phyloP scores from a whole-genome alignment of 2,329 filamentous ascomycete genomes.

The Ophiocordyceps camponoti-rufipedis region DNA sequence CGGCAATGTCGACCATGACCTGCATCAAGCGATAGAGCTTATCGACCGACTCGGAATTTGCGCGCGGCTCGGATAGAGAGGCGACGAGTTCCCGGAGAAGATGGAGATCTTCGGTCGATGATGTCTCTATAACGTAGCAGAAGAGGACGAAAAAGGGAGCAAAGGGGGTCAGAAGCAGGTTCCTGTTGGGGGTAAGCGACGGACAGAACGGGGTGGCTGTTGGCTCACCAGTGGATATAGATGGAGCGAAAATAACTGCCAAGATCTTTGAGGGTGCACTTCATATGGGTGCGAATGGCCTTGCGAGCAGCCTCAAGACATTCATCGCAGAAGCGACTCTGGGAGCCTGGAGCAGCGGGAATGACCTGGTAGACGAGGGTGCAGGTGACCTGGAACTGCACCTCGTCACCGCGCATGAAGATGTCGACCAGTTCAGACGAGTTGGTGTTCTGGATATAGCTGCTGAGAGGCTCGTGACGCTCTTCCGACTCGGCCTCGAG shows the following conservation, averaged over 20 bases:
- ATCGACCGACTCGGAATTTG: slow-evolving; percentile 37
- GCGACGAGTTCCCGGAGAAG: slow-evolving; percentile 36
- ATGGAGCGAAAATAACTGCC: slow-evolving; percentile 23
- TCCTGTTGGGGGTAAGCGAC: slow-evolving; percentile 17
- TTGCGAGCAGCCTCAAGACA: slow-evolving; percentile 31
- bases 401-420: slow-evolving; percentile 26
- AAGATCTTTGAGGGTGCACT: slow-evolving; percentile 24
- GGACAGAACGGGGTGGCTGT: neutral
- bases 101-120: slow-evolving; percentile 30
- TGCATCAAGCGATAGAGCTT: slow-evolving; percentile 44
- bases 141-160: slow-evolving; percentile 42
- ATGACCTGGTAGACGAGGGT: slow-evolving; percentile 34
- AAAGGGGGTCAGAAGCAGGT: slow-evolving; percentile 37
- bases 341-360: slow-evolving; percentile 22
- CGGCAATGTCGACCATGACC: slow-evolving; percentile 42
- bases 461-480: slow-evolving; percentile 16
- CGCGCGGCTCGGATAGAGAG: slow-evolving; percentile 31
- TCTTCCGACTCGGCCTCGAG: slow-evolving; percentile 18
- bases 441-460: slow-evolving; percentile 18
- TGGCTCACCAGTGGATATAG: slow-evolving; percentile 32
- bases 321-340: slow-evolving; percentile 26
- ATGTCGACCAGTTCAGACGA: slow-evolving; percentile 22
- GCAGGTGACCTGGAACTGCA: slow-evolving; percentile 27
- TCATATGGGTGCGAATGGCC: slow-evolving; percentile 25
- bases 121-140: slow-evolving; percentile 37